These are phyloP conservation scores for Mortierella sp. DNA, from an alignment of 371 early-diverging fungal genomes.

Conservation along the genomic window DNA sequence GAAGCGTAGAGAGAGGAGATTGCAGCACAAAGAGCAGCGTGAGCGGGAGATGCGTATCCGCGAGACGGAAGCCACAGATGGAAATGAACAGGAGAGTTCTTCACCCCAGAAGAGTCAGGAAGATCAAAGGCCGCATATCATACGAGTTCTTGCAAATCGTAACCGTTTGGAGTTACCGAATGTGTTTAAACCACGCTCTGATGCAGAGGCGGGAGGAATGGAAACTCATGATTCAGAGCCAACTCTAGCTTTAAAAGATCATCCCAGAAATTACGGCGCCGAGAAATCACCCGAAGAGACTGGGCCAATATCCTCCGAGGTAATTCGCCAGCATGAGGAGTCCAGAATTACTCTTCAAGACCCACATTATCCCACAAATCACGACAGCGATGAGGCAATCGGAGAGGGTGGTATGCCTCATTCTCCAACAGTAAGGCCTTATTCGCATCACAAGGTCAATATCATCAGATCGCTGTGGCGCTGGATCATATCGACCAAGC, in stretches of 20 bases:
- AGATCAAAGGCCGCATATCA: no score
- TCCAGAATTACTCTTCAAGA: not conserved
- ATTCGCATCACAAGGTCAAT: not conserved
- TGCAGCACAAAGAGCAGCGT: conserved; percentile 12
- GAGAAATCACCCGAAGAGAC: not conserved
- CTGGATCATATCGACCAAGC: not conserved
- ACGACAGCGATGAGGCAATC: no score
- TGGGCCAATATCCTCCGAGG: not conserved
- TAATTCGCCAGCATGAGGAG: not conserved
- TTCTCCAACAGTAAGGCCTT: not conserved
- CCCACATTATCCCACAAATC: not conserved
- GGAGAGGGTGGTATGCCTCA: not conserved
- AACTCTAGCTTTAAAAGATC: no score
- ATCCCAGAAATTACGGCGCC: not conserved
- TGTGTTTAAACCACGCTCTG: no score
- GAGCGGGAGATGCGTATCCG: conserved; percentile 11
- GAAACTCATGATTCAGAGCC: not conserved
- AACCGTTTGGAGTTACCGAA: no score
- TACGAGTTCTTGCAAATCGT: no score
- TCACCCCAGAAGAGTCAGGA: no score
- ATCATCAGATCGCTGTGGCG: not conserved
- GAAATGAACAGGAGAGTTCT: not conserved
- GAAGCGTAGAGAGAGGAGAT: conserved; percentile 24
- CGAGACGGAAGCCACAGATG: conserved; percentile 2
- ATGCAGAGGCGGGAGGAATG: not conserved